Base-by-base conservation (phyloP, 345 rosid genomes). In the Litchi chinensis region DNA sequence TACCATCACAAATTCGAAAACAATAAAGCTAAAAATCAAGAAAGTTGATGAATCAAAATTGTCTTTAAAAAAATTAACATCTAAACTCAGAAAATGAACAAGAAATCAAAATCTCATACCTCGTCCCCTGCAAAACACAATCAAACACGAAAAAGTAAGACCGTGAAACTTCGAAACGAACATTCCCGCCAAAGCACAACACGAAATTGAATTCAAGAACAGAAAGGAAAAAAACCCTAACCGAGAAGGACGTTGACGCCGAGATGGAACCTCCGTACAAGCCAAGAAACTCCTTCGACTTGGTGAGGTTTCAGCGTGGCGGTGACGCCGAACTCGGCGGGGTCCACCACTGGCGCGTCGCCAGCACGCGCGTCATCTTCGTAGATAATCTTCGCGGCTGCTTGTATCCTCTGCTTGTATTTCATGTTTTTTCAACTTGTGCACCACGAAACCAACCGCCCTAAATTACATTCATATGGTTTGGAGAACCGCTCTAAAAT, bases 171-270 rank as follows among this genome's bases (percentile, higher is more conserved):
- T 16, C 59, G 18, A 54, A 16, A 8, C 59, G n/a, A 54, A 16
- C 59, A 54, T 54, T n/a, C n/a, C 59, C 21, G 59, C 59, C n/a
- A 54, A 16, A 15, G 12, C 6, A 15, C 8, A 54, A 54, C 59
- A 5, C 59, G 18, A 54, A 19, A 7, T 60, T n/a, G 10, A n/a
- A n/a, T 59, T 59, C 26, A 24, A 24, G 10, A 59, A 6, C 0
- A 19, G 24, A 10, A 68, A 43, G 37, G 11, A 10, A 54, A 26
- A 26, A 63, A 71, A 65, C 21, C 18, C 57, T 3, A 74, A 90
- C 97, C 97, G 52, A 95, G 90, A 80, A 93, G 60, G 41, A 89
- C 97, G 56, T 93, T 91, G 89, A 93, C 94, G 79, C 98, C 97
- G 68, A 88, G 90, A 56, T 67, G 77, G 77, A 87, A 91, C 79